Conservation (phyloP, 768 basidiomycete species). For the Boletus patriciae region DNA sequence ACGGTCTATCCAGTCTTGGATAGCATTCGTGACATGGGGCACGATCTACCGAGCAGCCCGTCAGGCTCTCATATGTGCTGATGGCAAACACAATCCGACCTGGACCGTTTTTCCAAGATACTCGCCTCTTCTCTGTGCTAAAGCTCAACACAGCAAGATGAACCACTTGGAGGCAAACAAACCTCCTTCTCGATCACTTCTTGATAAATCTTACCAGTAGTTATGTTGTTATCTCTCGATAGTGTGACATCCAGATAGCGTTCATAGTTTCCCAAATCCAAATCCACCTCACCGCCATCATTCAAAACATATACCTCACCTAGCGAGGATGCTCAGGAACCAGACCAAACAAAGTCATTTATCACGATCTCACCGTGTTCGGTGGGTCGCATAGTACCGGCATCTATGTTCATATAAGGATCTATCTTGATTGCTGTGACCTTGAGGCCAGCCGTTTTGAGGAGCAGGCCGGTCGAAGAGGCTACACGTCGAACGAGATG, state of each 20-base stretch:
- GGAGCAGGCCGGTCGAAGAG: constrained; percentile 91
- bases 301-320: constrained; percentile 98
- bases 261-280: constrained; percentile 98
- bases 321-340: constrained; percentile 33
- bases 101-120: constrained; percentile 98
- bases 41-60: constrained; percentile 60
- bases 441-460: constrained; percentile 94
- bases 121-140: constrained; percentile 66
- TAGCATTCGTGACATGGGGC: constrained; percentile 93
- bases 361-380: constrained; percentile 77
- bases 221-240: constrained; percentile 95
- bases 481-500: constrained; percentile 50
- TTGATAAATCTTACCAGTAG: constrained; percentile 96
- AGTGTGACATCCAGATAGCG: constrained; percentile 95
- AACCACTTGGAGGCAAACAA: constrained; percentile 25
- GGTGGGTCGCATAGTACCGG: constrained; percentile 97
- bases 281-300: constrained; percentile 97
- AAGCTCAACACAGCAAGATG: constrained; percentile 10
- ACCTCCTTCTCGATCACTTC: constrained; percentile 98
- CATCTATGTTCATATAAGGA: constrained; percentile 99
- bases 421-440: constrained; percentile 99
- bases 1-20: constrained; percentile 98
- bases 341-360: background rate
- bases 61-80: constrained; percentile 6
- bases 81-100: constrained; percentile 41